phyloP scores from a whole-genome alignment of 768 basidiomycete genomes.

The Russula vinacea region DNA sequence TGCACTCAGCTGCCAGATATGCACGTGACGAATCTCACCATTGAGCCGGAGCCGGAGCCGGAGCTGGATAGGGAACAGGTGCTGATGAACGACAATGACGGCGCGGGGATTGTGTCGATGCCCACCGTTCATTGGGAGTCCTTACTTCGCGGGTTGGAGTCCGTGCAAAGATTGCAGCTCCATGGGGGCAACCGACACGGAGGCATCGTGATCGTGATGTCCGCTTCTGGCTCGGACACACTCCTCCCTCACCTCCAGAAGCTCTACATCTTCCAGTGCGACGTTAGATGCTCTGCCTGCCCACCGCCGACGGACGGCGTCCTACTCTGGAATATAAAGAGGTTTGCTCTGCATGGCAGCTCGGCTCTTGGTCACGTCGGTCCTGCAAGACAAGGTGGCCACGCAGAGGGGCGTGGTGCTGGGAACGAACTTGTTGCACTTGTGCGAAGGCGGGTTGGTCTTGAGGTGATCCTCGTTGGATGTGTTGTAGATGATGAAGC shows the following conservation, averaged over 20 bases:
- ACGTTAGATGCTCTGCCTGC: not conserved
- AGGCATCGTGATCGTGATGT: not conserved
- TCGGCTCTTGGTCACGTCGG: not conserved
- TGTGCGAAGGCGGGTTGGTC: slow-evolving; percentile 8
- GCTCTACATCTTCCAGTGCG: slow-evolving; percentile 8
- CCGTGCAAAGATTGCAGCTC: slow-evolving; percentile 7
- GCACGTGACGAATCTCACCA: not conserved
- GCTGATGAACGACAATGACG: not conserved
- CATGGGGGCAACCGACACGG: not conserved
- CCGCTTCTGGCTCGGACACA: not conserved
- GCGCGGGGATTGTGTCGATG: not conserved
- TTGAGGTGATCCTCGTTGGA: slow-evolving; percentile 16
- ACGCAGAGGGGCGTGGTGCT: not conserved
- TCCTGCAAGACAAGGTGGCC: not conserved
- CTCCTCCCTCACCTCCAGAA: slow-evolving; percentile 20
- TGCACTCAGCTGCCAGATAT: slow-evolving; percentile 5
- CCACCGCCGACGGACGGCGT: not conserved
- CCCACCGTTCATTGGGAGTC: slow-evolving; percentile 1
- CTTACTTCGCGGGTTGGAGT: not conserved
- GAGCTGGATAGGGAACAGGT: not conserved
- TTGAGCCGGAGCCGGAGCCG: slow-evolving; percentile 13
- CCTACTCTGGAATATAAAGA: slow-evolving; percentile 14
- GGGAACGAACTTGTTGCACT: slow-evolving; percentile 15
- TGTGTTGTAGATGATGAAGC: slow-evolving; percentile 13
- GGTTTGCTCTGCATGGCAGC: not conserved